phyloP scores from a whole-genome alignment of 495 filamentous ascomycete genomes.

The Talaromyces wortmannii region DNA sequence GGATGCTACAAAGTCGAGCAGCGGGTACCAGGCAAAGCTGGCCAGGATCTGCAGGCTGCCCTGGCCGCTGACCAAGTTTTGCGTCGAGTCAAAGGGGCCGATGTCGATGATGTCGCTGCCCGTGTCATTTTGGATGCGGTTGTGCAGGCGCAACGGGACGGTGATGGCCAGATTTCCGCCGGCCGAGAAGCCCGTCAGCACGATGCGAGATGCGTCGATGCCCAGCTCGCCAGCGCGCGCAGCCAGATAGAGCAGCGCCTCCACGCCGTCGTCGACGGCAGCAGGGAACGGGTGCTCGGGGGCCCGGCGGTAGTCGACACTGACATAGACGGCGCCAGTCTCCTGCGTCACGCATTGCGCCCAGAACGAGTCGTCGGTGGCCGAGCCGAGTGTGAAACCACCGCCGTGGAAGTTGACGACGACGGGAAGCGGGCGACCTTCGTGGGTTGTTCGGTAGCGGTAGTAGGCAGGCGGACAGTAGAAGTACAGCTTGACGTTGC shows the following conservation, averaged over 20 bases:
- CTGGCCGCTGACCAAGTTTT: conserved; percentile 23
- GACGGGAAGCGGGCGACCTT: conserved; percentile 37
- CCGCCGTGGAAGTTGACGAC: conserved; percentile 75
- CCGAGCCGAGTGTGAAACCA: conserved; percentile 66
- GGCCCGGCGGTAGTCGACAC: conserved; percentile 70
- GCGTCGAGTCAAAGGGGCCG: conserved; percentile 21
- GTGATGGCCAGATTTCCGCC: conserved; percentile 85
- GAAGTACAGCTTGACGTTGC: conserved; percentile 65
- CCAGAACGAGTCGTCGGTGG: conserved; percentile 69
- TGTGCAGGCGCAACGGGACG: conserved; percentile 59
- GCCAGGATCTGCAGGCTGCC: conserved; percentile 39
- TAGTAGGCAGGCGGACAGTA: conserved; percentile 66
- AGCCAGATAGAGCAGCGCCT: conserved; percentile 60
- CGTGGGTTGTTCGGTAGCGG: conserved; percentile 3
- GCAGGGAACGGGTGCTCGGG: conserved; percentile 74
- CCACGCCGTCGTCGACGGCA: conserved; percentile 69
- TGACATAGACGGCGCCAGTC: conserved; percentile 57
- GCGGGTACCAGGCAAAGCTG: conserved; percentile 77
- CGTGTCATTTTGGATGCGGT: conserved; percentile 15
- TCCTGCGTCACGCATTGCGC: conserved; percentile 46
- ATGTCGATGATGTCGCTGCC: conserved; percentile 8
- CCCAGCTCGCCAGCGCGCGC: conserved; percentile 46
- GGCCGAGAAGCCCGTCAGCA: conserved; percentile 77
- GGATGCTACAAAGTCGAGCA: conserved; percentile 72
- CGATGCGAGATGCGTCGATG: conserved; percentile 57